Conservation (phyloP, 1,284 basidiomycete species). For the Sporisorium iseilematis-ciliati region DNA sequence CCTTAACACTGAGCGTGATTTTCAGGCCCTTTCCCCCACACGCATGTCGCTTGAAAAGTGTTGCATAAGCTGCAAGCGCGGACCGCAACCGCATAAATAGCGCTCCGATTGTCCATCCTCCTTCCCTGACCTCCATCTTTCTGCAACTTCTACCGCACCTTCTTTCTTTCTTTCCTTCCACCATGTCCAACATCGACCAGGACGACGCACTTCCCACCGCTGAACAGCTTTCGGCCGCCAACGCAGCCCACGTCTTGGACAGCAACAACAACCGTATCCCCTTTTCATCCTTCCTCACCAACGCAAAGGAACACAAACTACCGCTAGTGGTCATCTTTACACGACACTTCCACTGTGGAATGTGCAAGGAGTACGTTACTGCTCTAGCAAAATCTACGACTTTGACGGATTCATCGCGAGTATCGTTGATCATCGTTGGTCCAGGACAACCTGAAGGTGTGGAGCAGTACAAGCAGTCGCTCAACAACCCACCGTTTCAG, state of each 20-base stretch:
- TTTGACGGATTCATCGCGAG: conserved; percentile 20
- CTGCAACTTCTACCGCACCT: not conserved
- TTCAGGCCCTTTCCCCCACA: not conserved
- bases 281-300: conserved; percentile 23
- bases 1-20: conserved; percentile 4
- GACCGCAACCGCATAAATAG: conserved; percentile 21
- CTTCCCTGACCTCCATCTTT: not conserved
- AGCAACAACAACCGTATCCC: conserved; percentile 8
- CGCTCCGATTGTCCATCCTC: not conserved
- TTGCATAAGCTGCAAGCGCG: conserved; percentile 6
- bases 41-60: not conserved
- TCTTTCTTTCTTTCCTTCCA: not conserved
- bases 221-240: conserved; percentile 32
- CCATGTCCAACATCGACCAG: conserved; percentile 15
- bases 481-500: conserved; percentile 21
- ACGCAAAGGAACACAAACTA: conserved; percentile 6
- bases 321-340: conserved; percentile 42
- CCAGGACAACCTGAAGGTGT: conserved; percentile 34
- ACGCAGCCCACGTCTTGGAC: conserved; percentile 24
- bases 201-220: conserved; percentile 34
- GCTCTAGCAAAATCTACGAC: conserved; percentile 22
- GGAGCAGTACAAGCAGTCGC: conserved; percentile 19
- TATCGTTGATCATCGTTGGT: conserved; percentile 37
- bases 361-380: conserved; percentile 44
- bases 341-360: conserved; percentile 57